Conservation (phyloP, 768 basidiomycete species). For the Lactarius psammicola region DNA sequence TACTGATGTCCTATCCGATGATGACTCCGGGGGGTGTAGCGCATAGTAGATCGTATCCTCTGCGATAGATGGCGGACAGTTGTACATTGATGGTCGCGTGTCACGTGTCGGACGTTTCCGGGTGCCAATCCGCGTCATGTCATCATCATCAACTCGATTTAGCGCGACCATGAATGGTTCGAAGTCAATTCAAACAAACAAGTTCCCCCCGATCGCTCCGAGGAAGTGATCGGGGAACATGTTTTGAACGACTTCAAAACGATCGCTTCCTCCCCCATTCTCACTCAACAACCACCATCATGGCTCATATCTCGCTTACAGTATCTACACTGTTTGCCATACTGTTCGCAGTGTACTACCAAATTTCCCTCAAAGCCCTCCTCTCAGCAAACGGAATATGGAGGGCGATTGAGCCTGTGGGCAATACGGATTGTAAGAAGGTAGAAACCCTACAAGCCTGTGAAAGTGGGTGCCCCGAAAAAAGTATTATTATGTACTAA, state of each 20-base stretch:
- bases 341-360: slow-evolving; percentile 46
- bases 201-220: too few relatives aligned
- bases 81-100: slow-evolving; percentile 49
- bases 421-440: slow-evolving; percentile 48
- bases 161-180: too few relatives aligned
- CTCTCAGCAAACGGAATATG: slow-evolving; percentile 44
- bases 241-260: too few relatives aligned
- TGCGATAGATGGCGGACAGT: slow-evolving; percentile 70
- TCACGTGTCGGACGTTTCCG: too few relatives aligned
- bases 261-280: too few relatives aligned
- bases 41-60: slow-evolving; percentile 83
- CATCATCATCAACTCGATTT: too few relatives aligned
- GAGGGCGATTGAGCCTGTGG: slow-evolving; percentile 45
- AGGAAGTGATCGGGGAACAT: too few relatives aligned
- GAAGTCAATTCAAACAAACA: too few relatives aligned
- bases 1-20: slow-evolving; percentile 57
- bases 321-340: slow-evolving; percentile 39
- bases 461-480: slow-evolving; percentile 49
- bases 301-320: slow-evolving; percentile 8
- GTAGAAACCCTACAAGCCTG: slow-evolving; percentile 61
- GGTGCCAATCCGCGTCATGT: too few relatives aligned
- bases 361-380: slow-evolving; percentile 47
- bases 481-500: neutral
- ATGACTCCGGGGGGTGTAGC: slow-evolving; percentile 57
- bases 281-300: neutral